A percentile compares a stretch with the other conserved stretches of the same genome.
Evolutionary conservation across 2,329 filamentous ascomycete genomes (phyloP).

Genomic region (Orbilia blumenaviensis): DNA sequence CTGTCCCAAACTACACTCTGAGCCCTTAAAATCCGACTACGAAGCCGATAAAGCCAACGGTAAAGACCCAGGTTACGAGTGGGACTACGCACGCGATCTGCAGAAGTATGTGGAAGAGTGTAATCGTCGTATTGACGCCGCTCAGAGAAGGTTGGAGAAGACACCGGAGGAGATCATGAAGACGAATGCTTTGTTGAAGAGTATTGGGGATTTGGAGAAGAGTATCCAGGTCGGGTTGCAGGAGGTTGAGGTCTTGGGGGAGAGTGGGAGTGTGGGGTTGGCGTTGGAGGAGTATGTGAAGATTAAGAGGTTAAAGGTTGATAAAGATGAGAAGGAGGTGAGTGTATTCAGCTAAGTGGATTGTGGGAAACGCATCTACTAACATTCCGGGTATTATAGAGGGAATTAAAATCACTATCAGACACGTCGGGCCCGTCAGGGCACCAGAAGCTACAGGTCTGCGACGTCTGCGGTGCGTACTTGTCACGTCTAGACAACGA

Average conservation of each 20-base stretch:
- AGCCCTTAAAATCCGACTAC: conserved; percentile 88
- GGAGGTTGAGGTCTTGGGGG: conserved; percentile 85
- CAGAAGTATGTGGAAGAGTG: conserved; percentile 97
- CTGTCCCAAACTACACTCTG: conserved; percentile 87
- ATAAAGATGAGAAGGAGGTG: conserved; percentile 72
- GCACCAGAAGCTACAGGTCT: conserved; percentile 97
- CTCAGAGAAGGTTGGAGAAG: conserved; percentile 91
- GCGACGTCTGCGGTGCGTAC: conserved; percentile 97
- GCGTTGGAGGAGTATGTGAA: conserved; percentile 90
- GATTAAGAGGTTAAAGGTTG: conserved; percentile 78
- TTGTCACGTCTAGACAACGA: conserved; percentile 93
- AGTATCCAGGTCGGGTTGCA: conserved; percentile 83
- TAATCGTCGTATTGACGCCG: conserved; percentile 89
- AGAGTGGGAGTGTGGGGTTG: conserved; percentile 79
- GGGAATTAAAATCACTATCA: conserved; percentile 86
- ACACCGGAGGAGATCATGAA: conserved; percentile 96
- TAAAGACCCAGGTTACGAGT: conserved; percentile 80
- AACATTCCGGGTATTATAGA: conserved; percentile 67
- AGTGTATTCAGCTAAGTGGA: background rate
- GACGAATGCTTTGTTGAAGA: conserved; percentile 87
- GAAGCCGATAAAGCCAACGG: conserved; percentile 63
- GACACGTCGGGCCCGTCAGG: conserved; percentile 93
- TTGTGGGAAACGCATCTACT: background rate
- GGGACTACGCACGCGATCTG: conserved; percentile 95
- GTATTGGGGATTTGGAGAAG: conserved; percentile 80